Conservation (phyloP, 768 basidiomycete genomes). For the Tulasnella sp. region DNA sequence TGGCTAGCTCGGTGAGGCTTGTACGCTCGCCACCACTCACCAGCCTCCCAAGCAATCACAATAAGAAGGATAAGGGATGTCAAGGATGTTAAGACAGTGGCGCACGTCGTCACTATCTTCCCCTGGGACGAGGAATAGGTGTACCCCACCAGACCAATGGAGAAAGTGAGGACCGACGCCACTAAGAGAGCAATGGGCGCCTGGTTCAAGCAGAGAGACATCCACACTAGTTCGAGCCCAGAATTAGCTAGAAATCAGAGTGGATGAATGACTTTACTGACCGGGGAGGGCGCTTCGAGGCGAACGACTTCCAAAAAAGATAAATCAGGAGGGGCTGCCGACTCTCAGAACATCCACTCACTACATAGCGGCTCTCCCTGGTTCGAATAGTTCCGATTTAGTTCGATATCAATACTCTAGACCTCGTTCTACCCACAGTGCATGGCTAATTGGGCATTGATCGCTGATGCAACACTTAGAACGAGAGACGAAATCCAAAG, state of each 20-base stretch:
- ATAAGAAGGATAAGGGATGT: slow-evolving; percentile 24
- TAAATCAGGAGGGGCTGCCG: not conserved
- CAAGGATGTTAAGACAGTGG: slow-evolving; percentile 23
- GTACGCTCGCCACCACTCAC: slow-evolving; percentile 25
- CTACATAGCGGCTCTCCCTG: slow-evolving; percentile 28
- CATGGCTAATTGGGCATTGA: slow-evolving; percentile 27
- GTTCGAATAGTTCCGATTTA: not conserved
- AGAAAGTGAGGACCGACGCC: slow-evolving; percentile 25
- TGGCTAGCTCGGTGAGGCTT: not conserved
- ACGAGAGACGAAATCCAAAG: slow-evolving; percentile 27
- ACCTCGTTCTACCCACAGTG: slow-evolving; percentile 6
- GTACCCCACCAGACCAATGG: slow-evolving; percentile 21
- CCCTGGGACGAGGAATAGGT: slow-evolving; percentile 25
- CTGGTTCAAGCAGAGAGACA: slow-evolving; percentile 25
- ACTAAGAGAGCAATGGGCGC: slow-evolving; percentile 27
- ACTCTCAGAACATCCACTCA: not conserved
- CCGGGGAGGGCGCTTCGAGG: slow-evolving; percentile 25
- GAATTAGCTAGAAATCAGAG: not conserved
- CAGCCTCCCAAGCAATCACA: slow-evolving; percentile 26
- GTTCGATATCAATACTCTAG: not conserved
- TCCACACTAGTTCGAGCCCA: slow-evolving; percentile 10
- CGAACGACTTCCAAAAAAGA: slow-evolving; percentile 20
- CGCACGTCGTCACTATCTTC: not conserved
- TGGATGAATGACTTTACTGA: not conserved
- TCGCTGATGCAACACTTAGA: slow-evolving; percentile 24